phyloP scores from a whole-genome alignment of 2,329 filamentous ascomycete genomes.

The Geosmithia morbida region DNA sequence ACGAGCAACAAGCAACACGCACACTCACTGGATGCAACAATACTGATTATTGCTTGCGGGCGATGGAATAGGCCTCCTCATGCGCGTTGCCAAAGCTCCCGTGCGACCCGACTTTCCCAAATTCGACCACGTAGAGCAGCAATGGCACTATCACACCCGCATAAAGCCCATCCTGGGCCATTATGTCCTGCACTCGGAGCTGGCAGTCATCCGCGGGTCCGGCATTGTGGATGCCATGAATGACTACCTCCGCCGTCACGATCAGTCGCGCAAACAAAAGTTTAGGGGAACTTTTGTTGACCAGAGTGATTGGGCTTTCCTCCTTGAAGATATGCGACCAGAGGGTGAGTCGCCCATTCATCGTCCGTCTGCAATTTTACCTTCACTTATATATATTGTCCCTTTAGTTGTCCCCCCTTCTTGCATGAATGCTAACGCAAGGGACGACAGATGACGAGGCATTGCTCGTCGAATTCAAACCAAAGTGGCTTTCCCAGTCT shows the following conservation, averaged over 20 bases:
- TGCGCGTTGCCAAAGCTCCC: conserved; percentile 23
- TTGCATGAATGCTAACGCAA: no score
- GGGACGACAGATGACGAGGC: conserved; percentile 4
- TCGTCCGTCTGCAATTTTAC: not conserved
- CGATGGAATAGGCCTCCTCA: conserved; percentile 13
- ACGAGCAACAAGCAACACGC: not conserved
- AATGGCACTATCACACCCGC: conserved; percentile 18
- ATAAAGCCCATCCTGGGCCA: conserved; percentile 19
- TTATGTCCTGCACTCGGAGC: conserved; percentile 19
- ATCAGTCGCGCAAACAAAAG: conserved; percentile 26
- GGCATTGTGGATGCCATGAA: conserved; percentile 32
- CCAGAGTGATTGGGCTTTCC: conserved; percentile 47
- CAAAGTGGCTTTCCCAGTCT: conserved; percentile 71
- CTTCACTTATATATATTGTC: not conserved
- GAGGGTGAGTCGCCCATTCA: conserved; percentile 9
- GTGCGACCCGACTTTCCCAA: conserved; percentile 12
- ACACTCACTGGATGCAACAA: not conserved
- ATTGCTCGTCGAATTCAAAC: conserved; percentile 61
- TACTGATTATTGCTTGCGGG: not conserved
- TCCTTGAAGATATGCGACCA: conserved; percentile 58
- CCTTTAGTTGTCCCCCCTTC: no score
- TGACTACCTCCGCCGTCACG: conserved; percentile 31
- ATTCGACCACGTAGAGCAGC: conserved; percentile 22
- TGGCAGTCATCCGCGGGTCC: conserved; percentile 19
- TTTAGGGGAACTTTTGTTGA: conserved; percentile 35